phyloP scores from a whole-genome alignment of 2,329 filamentous ascomycete genomes.

The Colletotrichum sansevieriae region DNA sequence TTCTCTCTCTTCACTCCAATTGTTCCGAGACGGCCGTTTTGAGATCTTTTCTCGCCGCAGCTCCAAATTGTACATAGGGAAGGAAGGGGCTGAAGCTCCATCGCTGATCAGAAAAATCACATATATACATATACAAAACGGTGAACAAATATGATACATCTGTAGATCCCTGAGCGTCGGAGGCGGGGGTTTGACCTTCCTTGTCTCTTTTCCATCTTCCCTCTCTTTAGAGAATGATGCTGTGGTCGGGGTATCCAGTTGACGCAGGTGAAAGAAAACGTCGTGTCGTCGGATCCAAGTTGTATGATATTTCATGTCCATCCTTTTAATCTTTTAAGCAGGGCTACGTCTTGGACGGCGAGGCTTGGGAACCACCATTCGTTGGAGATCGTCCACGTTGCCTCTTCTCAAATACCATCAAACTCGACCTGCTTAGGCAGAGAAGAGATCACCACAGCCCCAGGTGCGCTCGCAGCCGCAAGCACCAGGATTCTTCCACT shows the following conservation, averaged over 20 bases:
- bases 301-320: constrained; percentile 23
- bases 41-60: too few relatives aligned
- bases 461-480: constrained; percentile 86
- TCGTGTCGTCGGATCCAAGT: constrained; percentile 19
- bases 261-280: constrained; percentile 4
- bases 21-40: background rate
- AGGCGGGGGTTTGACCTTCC: background rate
- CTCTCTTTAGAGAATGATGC: background rate
- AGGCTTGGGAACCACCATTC: constrained; percentile 6
- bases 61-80: constrained; percentile 17
- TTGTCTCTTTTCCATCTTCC: background rate
- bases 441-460: constrained; percentile 72
- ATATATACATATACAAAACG: constrained; percentile 22
- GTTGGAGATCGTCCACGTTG: background rate
- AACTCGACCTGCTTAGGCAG: constrained; percentile 16
- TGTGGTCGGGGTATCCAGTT: constrained; percentile 17
- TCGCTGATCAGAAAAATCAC: constrained; percentile 12
- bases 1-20: background rate
- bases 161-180: constrained; percentile 8
- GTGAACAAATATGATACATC: constrained; percentile 25
- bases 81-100: background rate
- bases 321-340: constrained; percentile 1
- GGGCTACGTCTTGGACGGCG: constrained; percentile 8
- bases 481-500: constrained; percentile 81
- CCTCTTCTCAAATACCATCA: too few relatives aligned